phyloP scores from a whole-genome alignment of 2,329 filamentous ascomycete species.

The Beauveria sp. region DNA sequence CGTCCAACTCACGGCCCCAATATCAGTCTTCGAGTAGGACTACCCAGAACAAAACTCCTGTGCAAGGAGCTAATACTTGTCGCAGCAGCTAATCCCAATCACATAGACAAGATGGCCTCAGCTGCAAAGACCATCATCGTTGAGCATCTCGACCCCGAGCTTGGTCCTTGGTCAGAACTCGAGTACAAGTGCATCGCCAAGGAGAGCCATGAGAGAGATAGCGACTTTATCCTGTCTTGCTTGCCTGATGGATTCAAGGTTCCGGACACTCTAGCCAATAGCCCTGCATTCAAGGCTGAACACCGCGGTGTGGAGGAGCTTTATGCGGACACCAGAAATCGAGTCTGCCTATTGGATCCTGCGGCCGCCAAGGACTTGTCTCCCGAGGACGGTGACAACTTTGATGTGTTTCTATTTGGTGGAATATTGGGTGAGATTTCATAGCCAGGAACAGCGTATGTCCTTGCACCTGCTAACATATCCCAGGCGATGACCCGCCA shows the following conservation, averaged over 20 bases:
- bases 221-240: conserved; percentile 74
- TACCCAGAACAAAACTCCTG: not conserved
- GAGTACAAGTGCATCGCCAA: conserved; percentile 84
- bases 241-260: conserved; percentile 64
- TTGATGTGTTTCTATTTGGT: conserved; percentile 91
- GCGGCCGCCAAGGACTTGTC: conserved; percentile 71
- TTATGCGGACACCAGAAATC: conserved; percentile 63
- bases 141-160: conserved; percentile 91
- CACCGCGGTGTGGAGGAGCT: conserved; percentile 74
- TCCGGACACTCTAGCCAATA: conserved; percentile 45
- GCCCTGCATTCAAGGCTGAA: conserved; percentile 62
- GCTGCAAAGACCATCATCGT: conserved; percentile 74
- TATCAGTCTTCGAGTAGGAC: not conserved
- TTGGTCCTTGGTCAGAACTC: conserved; percentile 88
- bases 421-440: conserved; percentile 72
- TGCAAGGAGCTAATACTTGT: not conserved
- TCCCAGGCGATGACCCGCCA: conserved; percentile 80
- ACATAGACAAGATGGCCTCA: conserved; percentile 26
- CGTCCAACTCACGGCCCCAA: not conserved
- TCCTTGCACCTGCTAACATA: conserved; percentile 11
- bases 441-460: not conserved
- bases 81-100: not conserved
- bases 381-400: conserved; percentile 72
- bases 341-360: conserved; percentile 85
- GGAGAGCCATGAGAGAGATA: conserved; percentile 62